These are phyloP conservation scores for Imleria badia DNA, from an alignment of 768 basidiomycete species.

Conservation along the genomic window DNA sequence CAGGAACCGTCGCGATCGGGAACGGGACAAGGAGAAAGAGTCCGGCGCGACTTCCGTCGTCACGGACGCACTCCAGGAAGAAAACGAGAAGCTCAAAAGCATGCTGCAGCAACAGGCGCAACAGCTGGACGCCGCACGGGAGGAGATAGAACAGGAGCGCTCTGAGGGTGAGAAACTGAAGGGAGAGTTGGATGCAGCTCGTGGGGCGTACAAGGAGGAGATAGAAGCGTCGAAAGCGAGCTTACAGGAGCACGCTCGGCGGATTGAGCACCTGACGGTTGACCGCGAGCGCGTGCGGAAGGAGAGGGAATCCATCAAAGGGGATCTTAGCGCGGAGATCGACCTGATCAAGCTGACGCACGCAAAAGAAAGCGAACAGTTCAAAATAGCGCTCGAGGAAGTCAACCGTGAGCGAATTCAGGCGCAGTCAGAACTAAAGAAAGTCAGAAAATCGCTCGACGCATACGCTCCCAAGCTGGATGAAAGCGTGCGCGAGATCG, in stretches of 20 bases:
- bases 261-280: constrained; percentile 18
- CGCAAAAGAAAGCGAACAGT: constrained; percentile 15
- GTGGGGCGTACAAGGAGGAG: constrained; percentile 10
- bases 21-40: constrained; percentile 18
- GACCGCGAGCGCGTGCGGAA: constrained; percentile 27
- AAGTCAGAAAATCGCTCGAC: constrained; percentile 20
- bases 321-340: constrained; percentile 20
- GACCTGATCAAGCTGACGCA: constrained; percentile 18
- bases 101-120: constrained; percentile 18
- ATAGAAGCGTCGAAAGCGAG: constrained; percentile 14
- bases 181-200: constrained; percentile 11
- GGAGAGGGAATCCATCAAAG: constrained; percentile 21
- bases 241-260: constrained; percentile 20
- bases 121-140: constrained; percentile 10
- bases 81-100: constrained; percentile 24
- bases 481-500: constrained; percentile 14
- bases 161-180: constrained; percentile 11
- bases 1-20: constrained; percentile 19
- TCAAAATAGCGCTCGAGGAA: constrained; percentile 25
- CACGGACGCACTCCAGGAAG: constrained; percentile 19
- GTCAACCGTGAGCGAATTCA: constrained; percentile 20
- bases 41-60: background rate
- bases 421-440: constrained; percentile 23
- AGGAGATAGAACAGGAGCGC: constrained; percentile 11
- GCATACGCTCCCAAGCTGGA: constrained; percentile 19